A percentile compares a stretch with the other conserved stretches of the same genome.
Conservation (phyloP, 2,329 filamentous ascomycete genomes). For the Hymenoscyphus fraxineus region DNA sequence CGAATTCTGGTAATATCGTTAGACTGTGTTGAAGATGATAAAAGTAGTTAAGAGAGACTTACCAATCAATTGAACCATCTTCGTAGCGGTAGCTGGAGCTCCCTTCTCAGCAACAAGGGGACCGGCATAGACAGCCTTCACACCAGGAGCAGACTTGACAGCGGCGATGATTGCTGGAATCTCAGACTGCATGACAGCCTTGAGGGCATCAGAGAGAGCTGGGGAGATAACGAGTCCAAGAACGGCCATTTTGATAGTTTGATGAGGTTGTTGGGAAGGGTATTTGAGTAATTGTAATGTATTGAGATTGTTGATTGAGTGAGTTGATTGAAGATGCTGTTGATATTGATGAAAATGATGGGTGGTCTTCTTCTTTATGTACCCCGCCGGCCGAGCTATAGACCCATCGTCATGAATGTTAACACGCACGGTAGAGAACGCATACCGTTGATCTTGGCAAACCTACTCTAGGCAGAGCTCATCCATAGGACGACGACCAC, state of each 20-base stretch:
- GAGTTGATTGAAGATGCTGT: background rate
- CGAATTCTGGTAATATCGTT: background rate
- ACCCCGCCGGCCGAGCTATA: background rate
- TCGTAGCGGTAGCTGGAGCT: background rate
- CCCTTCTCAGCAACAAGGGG: background rate
- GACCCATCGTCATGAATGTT: background rate
- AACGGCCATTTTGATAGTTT: background rate
- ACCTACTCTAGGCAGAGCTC: background rate
- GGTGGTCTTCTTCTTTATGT: background rate
- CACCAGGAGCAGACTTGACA: background rate
- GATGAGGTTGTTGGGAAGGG: background rate
- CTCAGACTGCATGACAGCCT: background rate
- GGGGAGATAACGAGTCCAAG: background rate
- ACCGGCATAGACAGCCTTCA: background rate
- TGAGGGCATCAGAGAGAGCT: background rate
- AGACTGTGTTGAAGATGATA: background rate
- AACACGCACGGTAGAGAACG: background rate
- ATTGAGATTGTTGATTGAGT: background rate
- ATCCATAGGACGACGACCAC: background rate
- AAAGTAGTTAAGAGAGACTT: background rate
- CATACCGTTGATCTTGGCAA: background rate
- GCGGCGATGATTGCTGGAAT: background rate
- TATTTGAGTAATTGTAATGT: background rate
- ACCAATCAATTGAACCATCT: background rate
- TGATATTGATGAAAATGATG: background rate